These are phyloP conservation scores for Alternaria hordeiaustralica DNA, from an alignment of 2,329 filamentous ascomycete genomes.

Conservation along the genomic window DNA sequence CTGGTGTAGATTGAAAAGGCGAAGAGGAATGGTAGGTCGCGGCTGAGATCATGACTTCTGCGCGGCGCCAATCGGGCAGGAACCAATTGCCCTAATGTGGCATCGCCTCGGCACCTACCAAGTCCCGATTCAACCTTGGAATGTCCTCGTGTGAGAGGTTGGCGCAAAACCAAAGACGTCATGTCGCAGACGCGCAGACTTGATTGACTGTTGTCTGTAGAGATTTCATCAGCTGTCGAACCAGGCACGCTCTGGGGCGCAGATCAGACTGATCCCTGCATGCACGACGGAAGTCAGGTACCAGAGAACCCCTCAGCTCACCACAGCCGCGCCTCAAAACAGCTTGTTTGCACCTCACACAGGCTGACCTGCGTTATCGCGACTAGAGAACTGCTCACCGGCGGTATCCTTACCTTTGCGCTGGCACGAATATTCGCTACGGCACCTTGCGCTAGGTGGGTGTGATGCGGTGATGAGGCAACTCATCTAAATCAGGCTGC, in stretches of 20 bases:
- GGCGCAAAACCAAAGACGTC: conserved; percentile 12
- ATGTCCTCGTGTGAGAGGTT: conserved; percentile 8
- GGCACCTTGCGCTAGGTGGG: background rate
- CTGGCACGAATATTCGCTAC: conserved; percentile 3
- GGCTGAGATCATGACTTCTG: conserved; percentile 27
- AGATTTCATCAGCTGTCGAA: background rate
- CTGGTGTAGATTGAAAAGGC: conserved; percentile 14
- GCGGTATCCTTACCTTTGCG: conserved; percentile 6
- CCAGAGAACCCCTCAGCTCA: conserved; percentile 27
- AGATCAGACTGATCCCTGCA: conserved; percentile 37
- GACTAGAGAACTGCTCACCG: conserved; percentile 9
- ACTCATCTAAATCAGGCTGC: background rate
- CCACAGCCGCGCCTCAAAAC: conserved; percentile 22
- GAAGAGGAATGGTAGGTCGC: conserved; percentile 5
- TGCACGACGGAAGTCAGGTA: conserved; percentile 33
- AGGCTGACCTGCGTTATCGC: conserved; percentile 22
- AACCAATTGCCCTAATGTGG: conserved; percentile 10
- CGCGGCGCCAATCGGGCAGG: conserved; percentile 26
- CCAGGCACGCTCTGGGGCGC: conserved; percentile 5
- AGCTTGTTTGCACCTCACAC: conserved; percentile 18
- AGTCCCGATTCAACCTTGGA: conserved; percentile 7
- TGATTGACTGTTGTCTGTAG: background rate
- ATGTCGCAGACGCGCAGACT: conserved; percentile 10
- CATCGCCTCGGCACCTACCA: conserved; percentile 11
- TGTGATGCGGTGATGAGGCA: background rate